Percentiles rank a stretch among this genome's conserved stretches.
Conservation (phyloP, 1,139 yeast genomes). For the Oligophagozyma castellii region DNA sequence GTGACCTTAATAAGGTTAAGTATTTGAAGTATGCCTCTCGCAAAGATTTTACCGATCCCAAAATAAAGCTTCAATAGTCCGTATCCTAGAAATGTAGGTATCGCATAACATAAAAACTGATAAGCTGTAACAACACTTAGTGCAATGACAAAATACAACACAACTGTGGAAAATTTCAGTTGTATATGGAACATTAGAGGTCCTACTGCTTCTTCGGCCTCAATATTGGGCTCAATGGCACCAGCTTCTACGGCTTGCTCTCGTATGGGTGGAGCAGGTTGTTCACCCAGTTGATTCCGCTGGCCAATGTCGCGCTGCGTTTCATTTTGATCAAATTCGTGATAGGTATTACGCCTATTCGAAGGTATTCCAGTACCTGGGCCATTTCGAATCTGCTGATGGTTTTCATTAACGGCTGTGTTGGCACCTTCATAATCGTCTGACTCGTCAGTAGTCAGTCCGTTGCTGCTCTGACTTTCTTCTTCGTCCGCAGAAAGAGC, state of each 20-base stretch:
- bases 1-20: conserved; percentile 3
- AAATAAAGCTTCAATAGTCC: conserved; percentile 12
- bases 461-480: conserved; percentile 2
- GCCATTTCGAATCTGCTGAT: conserved; percentile 7
- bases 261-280: conserved; percentile 4
- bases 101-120: conserved; percentile 34
- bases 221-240: conserved; percentile 1
- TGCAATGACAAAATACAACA: conserved; percentile 24
- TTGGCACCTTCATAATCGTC: too few species aligned
- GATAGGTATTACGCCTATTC: conserved; percentile 7
- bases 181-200: conserved; percentile 14
- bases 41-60: conserved; percentile 5
- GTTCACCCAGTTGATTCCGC: conserved; percentile 4
- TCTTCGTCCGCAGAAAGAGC: conserved; percentile 5
- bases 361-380: too few species aligned
- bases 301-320: conserved; percentile 9
- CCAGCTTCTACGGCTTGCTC: conserved; percentile 1
- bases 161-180: conserved; percentile 12
- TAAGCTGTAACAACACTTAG: conserved; percentile 33
- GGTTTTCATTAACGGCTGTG: conserved; percentile 3
- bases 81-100: conserved; percentile 42
- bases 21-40: conserved; percentile 9
- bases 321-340: conserved; percentile 11
- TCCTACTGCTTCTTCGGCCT: conserved; percentile 4
- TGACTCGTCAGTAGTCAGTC: conserved; percentile 3